These are phyloP conservation scores for Monosporascus sp. DNA, from an alignment of 2,329 filamentous ascomycete genomes.

Conservation along the genomic window DNA sequence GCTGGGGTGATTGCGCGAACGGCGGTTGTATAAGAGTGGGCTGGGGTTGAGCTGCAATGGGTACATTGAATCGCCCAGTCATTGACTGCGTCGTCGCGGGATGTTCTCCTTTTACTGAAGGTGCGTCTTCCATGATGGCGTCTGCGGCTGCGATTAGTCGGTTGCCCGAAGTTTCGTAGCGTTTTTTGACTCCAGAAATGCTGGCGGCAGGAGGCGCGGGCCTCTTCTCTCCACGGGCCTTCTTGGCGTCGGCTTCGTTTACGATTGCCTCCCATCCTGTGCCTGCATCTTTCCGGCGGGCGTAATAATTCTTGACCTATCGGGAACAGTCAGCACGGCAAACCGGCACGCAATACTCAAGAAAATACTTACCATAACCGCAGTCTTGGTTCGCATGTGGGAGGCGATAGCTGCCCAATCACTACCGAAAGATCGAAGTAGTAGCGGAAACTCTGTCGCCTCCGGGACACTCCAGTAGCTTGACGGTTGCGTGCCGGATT, in stretches of 20 bases:
- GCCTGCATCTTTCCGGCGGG: slow-evolving; percentile 55
- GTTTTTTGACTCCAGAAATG: slow-evolving; percentile 40
- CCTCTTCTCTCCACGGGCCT: slow-evolving; percentile 49
- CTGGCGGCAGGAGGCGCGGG: slow-evolving; percentile 56
- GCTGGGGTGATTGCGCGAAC: slow-evolving; percentile 23
- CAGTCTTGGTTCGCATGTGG: slow-evolving; percentile 79
- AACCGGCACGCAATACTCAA: not conserved
- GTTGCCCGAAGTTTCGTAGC: slow-evolving; percentile 41
- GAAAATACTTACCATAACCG: slow-evolving; percentile 65
- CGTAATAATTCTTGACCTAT: slow-evolving; percentile 65
- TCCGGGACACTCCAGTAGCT: slow-evolving; percentile 88
- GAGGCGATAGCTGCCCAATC: slow-evolving; percentile 72
- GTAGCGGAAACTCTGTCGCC: slow-evolving; percentile 67
- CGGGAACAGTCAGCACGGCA: not conserved
- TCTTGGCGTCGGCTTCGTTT: slow-evolving; percentile 54
- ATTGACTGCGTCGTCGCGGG: slow-evolving; percentile 30
- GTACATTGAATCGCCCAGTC: slow-evolving; percentile 39
- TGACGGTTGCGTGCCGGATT: slow-evolving; percentile 55
- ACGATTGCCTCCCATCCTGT: slow-evolving; percentile 59
- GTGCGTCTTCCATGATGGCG: slow-evolving; percentile 38
- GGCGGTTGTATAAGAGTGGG: slow-evolving; percentile 21
- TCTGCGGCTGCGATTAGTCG: slow-evolving; percentile 48
- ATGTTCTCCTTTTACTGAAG: slow-evolving; percentile 41
- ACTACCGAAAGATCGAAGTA: slow-evolving; percentile 70
- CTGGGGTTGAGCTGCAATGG: slow-evolving; percentile 39